Base-by-base conservation (phyloP, 1,284 basidiomycete species). In the Apiotrichum montevideense region DNA sequence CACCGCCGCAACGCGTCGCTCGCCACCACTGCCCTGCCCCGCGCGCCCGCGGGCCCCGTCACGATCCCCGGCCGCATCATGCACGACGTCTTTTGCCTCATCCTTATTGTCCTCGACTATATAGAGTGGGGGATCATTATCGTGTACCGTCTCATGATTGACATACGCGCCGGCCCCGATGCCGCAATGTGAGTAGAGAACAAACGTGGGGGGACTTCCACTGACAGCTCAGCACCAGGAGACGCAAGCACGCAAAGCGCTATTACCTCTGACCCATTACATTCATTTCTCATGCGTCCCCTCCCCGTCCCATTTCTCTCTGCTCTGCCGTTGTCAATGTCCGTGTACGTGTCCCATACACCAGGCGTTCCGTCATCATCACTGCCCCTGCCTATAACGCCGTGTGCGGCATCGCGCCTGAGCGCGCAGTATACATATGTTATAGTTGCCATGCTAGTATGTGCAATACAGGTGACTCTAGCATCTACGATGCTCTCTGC, bases 81-180 rank as follows among this genome's bases (percentile, higher is more conserved):
- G 35, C 65, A 70, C 55, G 68, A 70, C 52, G 15, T 66, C 6
- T 56, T 70, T 51, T 67, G 66, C 45, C 56, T 62, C 47, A 10
- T 64, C n/a, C 58, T 62, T 21, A 59, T 70, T 15, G 48, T 61
- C 29, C 46, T 66, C 48, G 64, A 70, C 46, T 67, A 63, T 51
- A 32, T 65, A 34, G 68, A 70, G 54, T 68, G 65, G 64, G 37
- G 54, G 5, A 51, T 68, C 14, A 64, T 70, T 51, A 56, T 70
- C 13, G 39, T 59, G n/a, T 67, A 64, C 42, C 62, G 64, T 21
- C 57, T 70, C 29, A 47, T 55, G 48, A 29, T 66, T n/a, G 68
- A 70, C 47, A 54, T 68, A 11, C 55, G 59, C n/a, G 56, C 56
- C 7, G 68, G 68, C 5, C 65, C 63, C 1, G 51, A 46, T 9